These are phyloP conservation scores for Casuarina glauca DNA, from an alignment of 306 rosid species.

Conservation along the genomic window DNA sequence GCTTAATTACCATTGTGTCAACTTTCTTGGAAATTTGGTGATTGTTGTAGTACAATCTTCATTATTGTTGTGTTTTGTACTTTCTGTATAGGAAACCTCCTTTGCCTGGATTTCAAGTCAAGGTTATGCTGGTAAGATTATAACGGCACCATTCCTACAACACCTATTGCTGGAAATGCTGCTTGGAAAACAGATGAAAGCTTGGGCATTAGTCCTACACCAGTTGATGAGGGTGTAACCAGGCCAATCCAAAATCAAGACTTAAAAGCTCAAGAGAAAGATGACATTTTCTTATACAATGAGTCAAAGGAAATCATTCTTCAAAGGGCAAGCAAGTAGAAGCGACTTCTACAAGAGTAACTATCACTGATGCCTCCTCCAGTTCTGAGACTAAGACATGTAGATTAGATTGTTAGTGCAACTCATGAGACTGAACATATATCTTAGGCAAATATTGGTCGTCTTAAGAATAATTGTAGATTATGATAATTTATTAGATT, in stretches of 20 bases:
- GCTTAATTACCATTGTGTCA: too few relatives aligned
- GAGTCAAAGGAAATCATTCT: slow-evolving; percentile 70
- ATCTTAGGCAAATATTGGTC: slow-evolving; percentile 39
- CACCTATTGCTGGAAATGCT: slow-evolving; percentile 46
- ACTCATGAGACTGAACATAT: slow-evolving; percentile 63
- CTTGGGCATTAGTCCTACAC: slow-evolving; percentile 49
- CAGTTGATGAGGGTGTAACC: slow-evolving; percentile 39
- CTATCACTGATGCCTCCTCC: slow-evolving; percentile 34
- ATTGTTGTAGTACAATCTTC: neutral
- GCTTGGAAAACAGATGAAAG: slow-evolving; percentile 62
- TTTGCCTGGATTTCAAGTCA: slow-evolving; percentile 94
- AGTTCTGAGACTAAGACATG: slow-evolving; percentile 43
- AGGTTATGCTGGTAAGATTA: slow-evolving; percentile 79
- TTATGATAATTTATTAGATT: neutral
- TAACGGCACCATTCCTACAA: slow-evolving; percentile 34
- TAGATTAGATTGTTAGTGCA: slow-evolving; percentile 53
- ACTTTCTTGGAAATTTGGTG: too few relatives aligned
- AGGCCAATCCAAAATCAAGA: slow-evolving; percentile 40
- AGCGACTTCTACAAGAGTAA: slow-evolving; percentile 40
- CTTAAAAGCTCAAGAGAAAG: slow-evolving; percentile 51
- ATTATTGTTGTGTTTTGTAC: slow-evolving; percentile 14
- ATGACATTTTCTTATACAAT: slow-evolving; percentile 85
- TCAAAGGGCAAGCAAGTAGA: slow-evolving; percentile 63
- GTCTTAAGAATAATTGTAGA: slow-evolving; percentile 3
- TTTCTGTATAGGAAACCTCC: slow-evolving; percentile 83